A percentile compares a stretch with the other conserved stretches of the same genome.
Conservation (phyloP, 163 green algal genomes). For the Scenedesmus sp. region DNA sequence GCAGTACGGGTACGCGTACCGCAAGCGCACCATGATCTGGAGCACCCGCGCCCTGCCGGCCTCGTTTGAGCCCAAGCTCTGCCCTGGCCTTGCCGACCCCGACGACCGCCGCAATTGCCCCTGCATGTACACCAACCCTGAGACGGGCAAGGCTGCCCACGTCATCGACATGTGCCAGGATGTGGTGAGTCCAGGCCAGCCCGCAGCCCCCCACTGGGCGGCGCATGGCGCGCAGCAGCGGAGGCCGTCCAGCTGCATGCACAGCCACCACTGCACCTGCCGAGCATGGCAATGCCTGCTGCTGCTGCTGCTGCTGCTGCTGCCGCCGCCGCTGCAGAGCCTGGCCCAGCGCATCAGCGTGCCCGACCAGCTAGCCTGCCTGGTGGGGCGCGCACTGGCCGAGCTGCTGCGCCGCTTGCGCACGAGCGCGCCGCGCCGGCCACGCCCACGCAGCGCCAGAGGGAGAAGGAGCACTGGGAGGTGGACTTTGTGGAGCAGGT, state of each 20-base stretch:
- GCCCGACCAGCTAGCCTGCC: not conserved
- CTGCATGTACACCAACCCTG: not conserved
- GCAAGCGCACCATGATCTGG: conserved; percentile 7
- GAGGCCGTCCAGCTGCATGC: not conserved
- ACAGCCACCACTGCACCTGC: not conserved
- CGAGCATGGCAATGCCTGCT: not conserved
- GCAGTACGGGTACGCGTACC: conserved; percentile 3
- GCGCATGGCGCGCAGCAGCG: not conserved
- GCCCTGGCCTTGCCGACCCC: not conserved
- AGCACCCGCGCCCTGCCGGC: not conserved
- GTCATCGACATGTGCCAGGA: not conserved
- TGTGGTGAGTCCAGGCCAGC: not conserved
- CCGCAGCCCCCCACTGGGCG: too few relatives aligned
- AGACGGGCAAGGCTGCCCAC: not conserved
- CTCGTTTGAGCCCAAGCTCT: not conserved
- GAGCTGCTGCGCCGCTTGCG: not conserved
- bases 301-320: not conserved
- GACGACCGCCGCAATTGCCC: too few relatives aligned
- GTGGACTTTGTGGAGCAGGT: conserved; percentile 1
- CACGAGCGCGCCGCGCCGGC: not conserved
- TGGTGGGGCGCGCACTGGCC: not conserved
- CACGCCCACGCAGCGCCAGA: not conserved
- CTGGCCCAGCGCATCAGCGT: not conserved
- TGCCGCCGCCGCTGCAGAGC: not conserved
- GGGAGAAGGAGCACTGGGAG: not conserved